Evolutionary conservation across 1,284 basidiomycete species (phyloP).

Genomic region (Puccinia polysora): DNA sequence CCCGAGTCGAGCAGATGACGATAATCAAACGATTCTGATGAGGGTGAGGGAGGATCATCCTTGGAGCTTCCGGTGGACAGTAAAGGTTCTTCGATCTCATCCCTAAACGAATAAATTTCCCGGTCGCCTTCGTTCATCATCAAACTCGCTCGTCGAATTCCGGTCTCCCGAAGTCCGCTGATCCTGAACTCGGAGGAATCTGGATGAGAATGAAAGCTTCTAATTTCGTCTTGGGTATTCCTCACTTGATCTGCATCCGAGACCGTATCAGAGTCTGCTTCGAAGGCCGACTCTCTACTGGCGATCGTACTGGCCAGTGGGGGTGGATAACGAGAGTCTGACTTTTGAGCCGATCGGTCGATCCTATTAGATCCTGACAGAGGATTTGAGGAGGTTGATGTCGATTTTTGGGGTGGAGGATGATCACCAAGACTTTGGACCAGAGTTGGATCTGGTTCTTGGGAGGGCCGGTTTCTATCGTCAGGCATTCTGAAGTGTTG

Average conservation of each 20-base stretch:
- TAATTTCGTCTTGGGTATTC: not conserved
- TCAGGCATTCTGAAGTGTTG: too few relatives aligned
- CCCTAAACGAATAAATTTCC: not conserved
- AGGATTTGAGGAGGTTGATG: too few relatives aligned
- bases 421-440: too few relatives aligned
- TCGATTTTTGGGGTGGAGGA: too few relatives aligned
- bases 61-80: not conserved
- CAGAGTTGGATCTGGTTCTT: too few relatives aligned
- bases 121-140: not conserved
- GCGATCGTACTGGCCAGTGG: slow-evolving; percentile 39
- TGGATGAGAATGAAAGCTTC: not conserved
- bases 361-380: too few relatives aligned
- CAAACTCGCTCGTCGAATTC: not conserved
- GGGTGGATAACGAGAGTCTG: slow-evolving; percentile 23
- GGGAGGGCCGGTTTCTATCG: too few relatives aligned
- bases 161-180: not conserved
- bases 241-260: slow-evolving; percentile 8
- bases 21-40: slow-evolving; percentile 13
- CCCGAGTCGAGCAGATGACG: slow-evolving; percentile 28
- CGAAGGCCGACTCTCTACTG: slow-evolving; percentile 36
- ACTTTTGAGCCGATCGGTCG: slow-evolving; percentile 1
- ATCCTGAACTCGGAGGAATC: not conserved
- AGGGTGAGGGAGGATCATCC: not conserved
- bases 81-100: slow-evolving; percentile 19
- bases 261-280: slow-evolving; percentile 40